Evolutionary conservation across 2,329 filamentous ascomycete species (phyloP), one percentile per base, ranked within the genome.

Genomic region (Myrmaecium sp.): DNA sequence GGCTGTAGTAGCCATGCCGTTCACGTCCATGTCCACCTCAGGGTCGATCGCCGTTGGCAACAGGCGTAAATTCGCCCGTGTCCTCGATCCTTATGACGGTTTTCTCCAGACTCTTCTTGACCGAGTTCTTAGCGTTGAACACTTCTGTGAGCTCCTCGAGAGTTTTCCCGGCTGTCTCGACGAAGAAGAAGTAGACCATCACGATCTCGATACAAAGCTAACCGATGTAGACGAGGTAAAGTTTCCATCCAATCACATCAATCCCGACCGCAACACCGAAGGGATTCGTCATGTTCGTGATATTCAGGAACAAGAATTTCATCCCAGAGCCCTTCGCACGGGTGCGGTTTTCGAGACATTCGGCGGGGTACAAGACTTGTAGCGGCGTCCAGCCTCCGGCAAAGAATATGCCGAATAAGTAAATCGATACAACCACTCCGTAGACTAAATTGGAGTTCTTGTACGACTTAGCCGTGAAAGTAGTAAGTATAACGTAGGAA

Each of bases 301-400:
- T 42, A 27, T 60, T 60, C 27, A 57, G 54, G 38, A 51, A 52
- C 30, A 60, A 49, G 24, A 58, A 57, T 34, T 58, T 58, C 34
- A 59, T 50, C 5, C 52, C 55, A 49, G 60, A 60, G 3, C 59
- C 58, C 35, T 62, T 63, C 2, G 58, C 58, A 10, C 59, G 46
- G 1, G 45, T 54, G 30, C 58, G 54, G 30, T 60, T 61, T 5
- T 52, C 47, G 10, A 63, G 42, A 36, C 54, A 58, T 33, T 63
- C 58, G n/a, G 61, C 57, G 0, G 56, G 54, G 35, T 62, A 63
- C 3, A 63, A 35, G 8, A 54, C 54, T 36, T 59, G 56, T 11
- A 62, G 40, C 3, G 58, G 47, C 3, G 49, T 52, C 32, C 45
- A 43, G 26, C 47, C 48, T 21, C 42, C 41, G 6, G 42, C 31